These are phyloP conservation scores for Tolypocladium inflatum DNA, from an alignment of 2,329 filamentous ascomycete species.

Conservation along the genomic window DNA sequence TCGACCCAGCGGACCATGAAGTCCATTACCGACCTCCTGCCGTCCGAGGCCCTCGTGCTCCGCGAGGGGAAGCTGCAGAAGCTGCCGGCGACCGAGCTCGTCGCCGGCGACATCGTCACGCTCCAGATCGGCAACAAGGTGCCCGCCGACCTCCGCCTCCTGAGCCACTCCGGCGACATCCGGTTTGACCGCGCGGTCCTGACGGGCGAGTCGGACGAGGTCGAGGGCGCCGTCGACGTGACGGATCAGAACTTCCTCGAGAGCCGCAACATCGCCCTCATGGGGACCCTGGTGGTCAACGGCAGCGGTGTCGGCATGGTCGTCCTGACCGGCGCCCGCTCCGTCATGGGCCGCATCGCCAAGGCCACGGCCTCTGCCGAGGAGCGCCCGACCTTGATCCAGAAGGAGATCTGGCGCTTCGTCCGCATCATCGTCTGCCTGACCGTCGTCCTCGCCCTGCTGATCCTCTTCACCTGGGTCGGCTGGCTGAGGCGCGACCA, in stretches of 20 bases:
- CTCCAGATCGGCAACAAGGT: constrained; percentile 37
- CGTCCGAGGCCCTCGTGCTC: constrained; percentile 30
- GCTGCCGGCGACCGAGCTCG: constrained; percentile 31
- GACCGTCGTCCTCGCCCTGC: constrained; percentile 25
- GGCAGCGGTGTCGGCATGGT: constrained; percentile 29
- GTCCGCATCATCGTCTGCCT: constrained; percentile 30
- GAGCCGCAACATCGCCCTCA: constrained; percentile 32
- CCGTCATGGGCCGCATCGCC: constrained; percentile 32
- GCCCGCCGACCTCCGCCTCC: constrained; percentile 35
- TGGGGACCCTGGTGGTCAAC: constrained; percentile 32
- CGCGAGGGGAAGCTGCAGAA: constrained; percentile 32
- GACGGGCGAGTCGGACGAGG: constrained; percentile 31
- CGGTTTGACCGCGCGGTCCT: constrained; percentile 31
- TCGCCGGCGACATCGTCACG: constrained; percentile 35
- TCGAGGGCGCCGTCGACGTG: constrained; percentile 27
- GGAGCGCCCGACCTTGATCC: constrained; percentile 28
- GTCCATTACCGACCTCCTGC: constrained; percentile 34
- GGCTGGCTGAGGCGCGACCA: constrained; percentile 30
- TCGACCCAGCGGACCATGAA: constrained; percentile 36
- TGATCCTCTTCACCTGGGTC: constrained; percentile 35
- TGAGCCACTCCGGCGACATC: constrained; percentile 30
- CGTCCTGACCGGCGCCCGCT: constrained; percentile 26
- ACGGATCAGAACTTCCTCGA: constrained; percentile 32
- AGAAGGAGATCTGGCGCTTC: constrained; percentile 32
- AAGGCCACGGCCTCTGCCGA: constrained; percentile 25